A percentile compares a stretch with the other conserved stretches of the same genome.
Evolutionary conservation across 2,329 filamentous ascomycete genomes (phyloP).

Genomic region (Malbranchea zuffiana): DNA sequence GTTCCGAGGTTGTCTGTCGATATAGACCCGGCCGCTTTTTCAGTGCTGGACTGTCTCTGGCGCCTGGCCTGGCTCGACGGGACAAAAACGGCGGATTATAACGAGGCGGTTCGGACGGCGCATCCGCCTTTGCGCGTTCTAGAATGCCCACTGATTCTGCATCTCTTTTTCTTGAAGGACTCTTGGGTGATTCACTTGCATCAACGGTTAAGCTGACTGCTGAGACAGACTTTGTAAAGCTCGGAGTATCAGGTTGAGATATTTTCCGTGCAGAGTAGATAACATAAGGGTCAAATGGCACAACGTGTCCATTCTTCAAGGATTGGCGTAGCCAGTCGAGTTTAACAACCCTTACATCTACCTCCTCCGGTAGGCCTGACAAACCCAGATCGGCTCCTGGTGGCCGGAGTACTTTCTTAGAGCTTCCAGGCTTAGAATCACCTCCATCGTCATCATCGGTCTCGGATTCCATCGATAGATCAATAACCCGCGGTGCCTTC

Average conservation of each 20-base stretch:
- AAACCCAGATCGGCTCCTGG: conserved; percentile 8
- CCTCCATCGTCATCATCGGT: conserved; percentile 18
- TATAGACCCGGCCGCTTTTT: conserved; percentile 40
- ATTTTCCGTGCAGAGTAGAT: conserved; percentile 39
- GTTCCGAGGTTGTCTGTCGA: conserved; percentile 65
- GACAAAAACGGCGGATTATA: conserved; percentile 5
- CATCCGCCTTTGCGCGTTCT: conserved; percentile 44
- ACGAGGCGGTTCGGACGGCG: conserved; percentile 16
- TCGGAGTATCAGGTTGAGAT: conserved; percentile 7
- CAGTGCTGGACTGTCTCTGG: conserved; percentile 17
- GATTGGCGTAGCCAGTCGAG: conserved; percentile 46
- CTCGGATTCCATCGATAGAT: conserved; percentile 26
- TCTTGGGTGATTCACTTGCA: conserved; percentile 7
- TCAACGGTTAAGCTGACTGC: conserved; percentile 5
- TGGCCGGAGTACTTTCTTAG: conserved; percentile 9
- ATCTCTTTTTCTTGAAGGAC: conserved; percentile 11
- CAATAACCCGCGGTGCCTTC: conserved; percentile 16
- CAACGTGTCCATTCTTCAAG: conserved; percentile 29
- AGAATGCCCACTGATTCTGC: conserved; percentile 30
- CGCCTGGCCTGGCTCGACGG: conserved; percentile 9
- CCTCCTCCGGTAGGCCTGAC: conserved; percentile 1
- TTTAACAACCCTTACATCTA: conserved; percentile 38
- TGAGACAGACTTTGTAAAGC: conserved; percentile 7
- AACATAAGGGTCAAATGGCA: conserved; percentile 40
- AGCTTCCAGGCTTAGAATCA: neutral